Percentiles rank a stretch among this genome's conserved stretches.
These are phyloP conservation scores for Lasiosphaeris hirsuta DNA, from an alignment of 495 filamentous ascomycete species.

Conservation along the genomic window DNA sequence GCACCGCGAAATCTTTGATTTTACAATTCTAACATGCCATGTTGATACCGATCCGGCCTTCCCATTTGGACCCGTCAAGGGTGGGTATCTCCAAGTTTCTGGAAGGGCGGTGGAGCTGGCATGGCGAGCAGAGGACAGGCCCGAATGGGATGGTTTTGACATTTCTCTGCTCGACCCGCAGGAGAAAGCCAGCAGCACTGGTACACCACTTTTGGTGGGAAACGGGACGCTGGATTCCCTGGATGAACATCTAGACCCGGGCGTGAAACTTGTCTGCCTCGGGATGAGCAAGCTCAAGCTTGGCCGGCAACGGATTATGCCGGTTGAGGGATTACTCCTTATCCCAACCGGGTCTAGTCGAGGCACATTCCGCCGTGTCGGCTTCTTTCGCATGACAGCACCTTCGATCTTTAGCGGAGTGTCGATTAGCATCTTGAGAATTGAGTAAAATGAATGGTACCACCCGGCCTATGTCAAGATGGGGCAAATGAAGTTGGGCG, in stretches of 20 bases:
- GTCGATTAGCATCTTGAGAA: neutral
- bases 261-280: neutral
- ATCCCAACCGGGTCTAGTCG: neutral
- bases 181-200: neutral
- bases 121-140: neutral
- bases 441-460: neutral
- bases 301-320: neutral
- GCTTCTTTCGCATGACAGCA: constrained; percentile 4
- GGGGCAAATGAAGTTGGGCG: no score
- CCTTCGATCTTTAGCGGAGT: neutral
- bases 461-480: no score
- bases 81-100: neutral
- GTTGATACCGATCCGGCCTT: neutral
- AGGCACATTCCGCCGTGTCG: neutral
- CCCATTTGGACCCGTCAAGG: constrained; percentile 1
- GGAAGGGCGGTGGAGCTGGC: neutral
- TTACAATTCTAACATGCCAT: neutral
- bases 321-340: constrained; percentile 1
- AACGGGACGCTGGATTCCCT: neutral
- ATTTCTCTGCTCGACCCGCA: neutral
- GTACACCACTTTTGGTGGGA: neutral
- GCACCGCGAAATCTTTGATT: constrained; percentile 1
- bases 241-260: neutral
- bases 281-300: constrained; percentile 2
- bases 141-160: neutral